Conservation (phyloP, 2,329 filamentous ascomycete species). For the Paracorniculantispora psalliotae region DNA sequence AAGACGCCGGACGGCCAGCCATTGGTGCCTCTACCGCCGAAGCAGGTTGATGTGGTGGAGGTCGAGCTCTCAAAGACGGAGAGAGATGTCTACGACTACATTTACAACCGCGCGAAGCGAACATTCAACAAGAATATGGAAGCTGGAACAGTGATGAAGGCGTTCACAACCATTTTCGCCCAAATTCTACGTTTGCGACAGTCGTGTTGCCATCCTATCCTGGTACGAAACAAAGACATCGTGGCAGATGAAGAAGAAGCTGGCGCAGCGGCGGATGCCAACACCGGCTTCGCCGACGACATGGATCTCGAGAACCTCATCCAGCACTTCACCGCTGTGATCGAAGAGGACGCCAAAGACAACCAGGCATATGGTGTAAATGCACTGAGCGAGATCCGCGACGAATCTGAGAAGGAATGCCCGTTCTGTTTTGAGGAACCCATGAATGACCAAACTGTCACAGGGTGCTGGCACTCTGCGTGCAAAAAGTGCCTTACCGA, state of each 20-base stretch:
- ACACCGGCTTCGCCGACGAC: constrained; percentile 80
- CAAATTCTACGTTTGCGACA: constrained; percentile 91
- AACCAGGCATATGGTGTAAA: constrained; percentile 68
- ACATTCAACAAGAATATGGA: constrained; percentile 84
- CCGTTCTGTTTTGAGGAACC: constrained; percentile 93
- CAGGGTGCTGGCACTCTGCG: constrained; percentile 94
- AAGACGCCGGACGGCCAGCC: constrained; percentile 76
- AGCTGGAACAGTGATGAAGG: constrained; percentile 88
- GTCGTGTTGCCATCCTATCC: constrained; percentile 85
- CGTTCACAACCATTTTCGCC: constrained; percentile 94
- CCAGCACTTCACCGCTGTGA: constrained; percentile 70
- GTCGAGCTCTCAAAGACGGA: constrained; percentile 82
- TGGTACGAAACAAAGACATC: constrained; percentile 79
- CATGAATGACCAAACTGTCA: constrained; percentile 91
- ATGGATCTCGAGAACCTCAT: constrained; percentile 92
- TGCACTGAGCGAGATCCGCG: constrained; percentile 84
- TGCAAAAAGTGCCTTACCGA: constrained; percentile 90
- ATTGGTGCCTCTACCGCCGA: constrained; percentile 76
- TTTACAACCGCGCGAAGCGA: constrained; percentile 75
- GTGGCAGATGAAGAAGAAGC: constrained; percentile 86
- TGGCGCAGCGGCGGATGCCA: constrained; percentile 65
- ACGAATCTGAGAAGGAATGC: constrained; percentile 83
- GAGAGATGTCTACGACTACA: constrained; percentile 86
- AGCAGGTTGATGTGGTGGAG: constrained; percentile 78
- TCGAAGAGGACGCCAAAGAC: constrained; percentile 60